Base-by-base conservation (phyloP, 1,284 basidiomycete genomes). In the Cutaneotrichosporon dermatis region DNA sequence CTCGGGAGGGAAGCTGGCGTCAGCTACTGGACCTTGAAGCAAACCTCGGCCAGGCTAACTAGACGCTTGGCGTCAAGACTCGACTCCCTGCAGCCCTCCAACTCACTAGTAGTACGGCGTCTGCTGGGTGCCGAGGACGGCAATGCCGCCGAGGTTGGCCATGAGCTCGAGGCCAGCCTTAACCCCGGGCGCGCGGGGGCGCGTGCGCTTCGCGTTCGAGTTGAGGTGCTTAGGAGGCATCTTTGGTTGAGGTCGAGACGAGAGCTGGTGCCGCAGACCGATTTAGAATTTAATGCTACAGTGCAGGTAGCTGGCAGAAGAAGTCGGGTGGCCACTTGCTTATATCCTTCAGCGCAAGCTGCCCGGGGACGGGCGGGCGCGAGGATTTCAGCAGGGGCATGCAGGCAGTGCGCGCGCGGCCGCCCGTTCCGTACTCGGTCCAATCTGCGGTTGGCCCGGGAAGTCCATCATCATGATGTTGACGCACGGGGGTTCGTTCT, bases 131-230 rank as follows among this genome's bases (percentile, higher is more conserved):
- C 58, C 58, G 36, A 51, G 53, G 25, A 59, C 53, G 34, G 54
- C 33, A 33, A 59, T 59, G 39, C 58, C 58, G 37, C 58, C 58
- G 49, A 59, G 60, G 35, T 42, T 43, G 41, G 43, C 58, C 58
- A 59, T 59, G 49, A 59, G 53, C 15, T 59, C 58, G 12, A 54
- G 53, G 53, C 53, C 58, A 43, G 58, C 58, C 46, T 54, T 54
- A 33, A 54, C 45, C 11, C 46, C 58, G 15, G 57, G 57, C 10
- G 51, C 43, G 13, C 16, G 37, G 44, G 44, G 52, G 45, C 37
- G 45, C n/a, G 37, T 42, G 43, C 46, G 57, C 52, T 58, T 53
- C 8, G 51, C 34, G 40, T 44, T 54, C 34, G 44, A 33, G 39
- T 52, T 52, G 51, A 53, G 44, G 34, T 37, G 37, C 51, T 54